phyloP scores from a whole-genome alignment of 495 filamentous ascomycete genomes.

The Rostrohypoxylon terebratum region DNA sequence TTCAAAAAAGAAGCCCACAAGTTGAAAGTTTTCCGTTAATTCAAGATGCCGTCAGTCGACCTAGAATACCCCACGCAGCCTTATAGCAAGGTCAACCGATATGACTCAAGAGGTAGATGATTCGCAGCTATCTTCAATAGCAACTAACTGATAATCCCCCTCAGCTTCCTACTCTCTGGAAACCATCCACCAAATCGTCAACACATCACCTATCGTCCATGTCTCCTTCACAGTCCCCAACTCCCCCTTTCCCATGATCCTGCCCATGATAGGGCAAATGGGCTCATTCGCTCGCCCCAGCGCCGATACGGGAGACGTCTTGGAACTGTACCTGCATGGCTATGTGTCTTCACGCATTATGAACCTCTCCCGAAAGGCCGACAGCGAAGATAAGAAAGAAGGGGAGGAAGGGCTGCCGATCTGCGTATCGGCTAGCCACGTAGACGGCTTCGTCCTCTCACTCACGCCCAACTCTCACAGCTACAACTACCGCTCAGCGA shows the following conservation, averaged over 20 bases:
- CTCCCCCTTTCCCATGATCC: slow-evolving; percentile 72
- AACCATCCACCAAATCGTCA: slow-evolving; percentile 84
- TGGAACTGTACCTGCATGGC: slow-evolving; percentile 89
- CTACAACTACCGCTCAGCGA: slow-evolving; percentile 89
- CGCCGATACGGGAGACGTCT: slow-evolving; percentile 69
- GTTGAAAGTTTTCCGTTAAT: not conserved
- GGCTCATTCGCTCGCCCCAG: slow-evolving; percentile 74
- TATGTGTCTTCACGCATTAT: slow-evolving; percentile 86
- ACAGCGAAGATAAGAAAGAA: slow-evolving; percentile 47
- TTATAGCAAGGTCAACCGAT: slow-evolving; percentile 78
- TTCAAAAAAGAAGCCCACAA: not conserved
- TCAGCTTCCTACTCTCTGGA: slow-evolving; percentile 78
- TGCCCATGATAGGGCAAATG: slow-evolving; percentile 93
- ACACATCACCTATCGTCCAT: slow-evolving; percentile 79
- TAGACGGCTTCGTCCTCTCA: slow-evolving; percentile 81
- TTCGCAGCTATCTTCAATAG: not conserved
- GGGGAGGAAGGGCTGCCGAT: slow-evolving; percentile 65
- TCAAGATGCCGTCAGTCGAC: slow-evolving; percentile 60
- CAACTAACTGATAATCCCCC: not conserved
- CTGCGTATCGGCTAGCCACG: slow-evolving; percentile 70
- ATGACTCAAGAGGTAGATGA: slow-evolving; percentile 71
- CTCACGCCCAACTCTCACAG: slow-evolving; percentile 83
- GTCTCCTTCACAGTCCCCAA: slow-evolving; percentile 78
- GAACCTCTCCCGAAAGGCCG: slow-evolving; percentile 68
- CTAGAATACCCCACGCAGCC: slow-evolving; percentile 75